These are phyloP conservation scores for Aspergillus sp. DNA, from an alignment of 2,329 filamentous ascomycete genomes.

Conservation along the genomic window DNA sequence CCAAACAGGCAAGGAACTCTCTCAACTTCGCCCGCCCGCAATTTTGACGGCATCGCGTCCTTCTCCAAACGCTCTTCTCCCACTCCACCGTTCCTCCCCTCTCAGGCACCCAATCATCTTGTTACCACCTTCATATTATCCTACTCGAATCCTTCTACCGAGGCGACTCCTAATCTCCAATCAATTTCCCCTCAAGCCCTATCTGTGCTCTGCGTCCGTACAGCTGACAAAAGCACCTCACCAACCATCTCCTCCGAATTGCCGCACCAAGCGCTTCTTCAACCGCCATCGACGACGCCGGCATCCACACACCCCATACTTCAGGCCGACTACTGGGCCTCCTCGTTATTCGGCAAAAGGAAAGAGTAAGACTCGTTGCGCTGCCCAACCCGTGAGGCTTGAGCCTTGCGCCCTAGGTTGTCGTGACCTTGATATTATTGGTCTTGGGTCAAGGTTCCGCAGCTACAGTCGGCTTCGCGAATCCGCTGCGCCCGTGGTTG, in stretches of 20 bases:
- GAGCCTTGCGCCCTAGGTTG: slow-evolving; percentile 23
- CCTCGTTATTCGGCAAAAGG: slow-evolving; percentile 12
- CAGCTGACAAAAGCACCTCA: slow-evolving; percentile 3
- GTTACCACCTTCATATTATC: neutral
- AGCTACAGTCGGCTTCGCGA: slow-evolving; percentile 8
- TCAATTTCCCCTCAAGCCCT: neutral
- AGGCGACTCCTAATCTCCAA: neutral
- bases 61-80: neutral
- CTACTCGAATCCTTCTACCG: neutral
- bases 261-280: slow-evolving; percentile 18
- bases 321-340: slow-evolving; percentile 2
- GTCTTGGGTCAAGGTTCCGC: slow-evolving; percentile 7
- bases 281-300: slow-evolving; percentile 6
- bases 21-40: neutral
- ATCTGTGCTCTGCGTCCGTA: neutral
- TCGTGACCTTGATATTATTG: slow-evolving; percentile 5
- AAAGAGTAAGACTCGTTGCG: slow-evolving; percentile 17
- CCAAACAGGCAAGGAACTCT: neutral
- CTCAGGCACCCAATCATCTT: neutral
- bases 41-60: slow-evolving; percentile 1
- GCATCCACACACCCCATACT: neutral
- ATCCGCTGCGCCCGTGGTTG: slow-evolving; percentile 8
- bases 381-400: slow-evolving; percentile 46
- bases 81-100: neutral
- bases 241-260: slow-evolving; percentile 12